Conservation (phyloP, 495 filamentous ascomycete genomes). For the Sordaria brevicollis region DNA sequence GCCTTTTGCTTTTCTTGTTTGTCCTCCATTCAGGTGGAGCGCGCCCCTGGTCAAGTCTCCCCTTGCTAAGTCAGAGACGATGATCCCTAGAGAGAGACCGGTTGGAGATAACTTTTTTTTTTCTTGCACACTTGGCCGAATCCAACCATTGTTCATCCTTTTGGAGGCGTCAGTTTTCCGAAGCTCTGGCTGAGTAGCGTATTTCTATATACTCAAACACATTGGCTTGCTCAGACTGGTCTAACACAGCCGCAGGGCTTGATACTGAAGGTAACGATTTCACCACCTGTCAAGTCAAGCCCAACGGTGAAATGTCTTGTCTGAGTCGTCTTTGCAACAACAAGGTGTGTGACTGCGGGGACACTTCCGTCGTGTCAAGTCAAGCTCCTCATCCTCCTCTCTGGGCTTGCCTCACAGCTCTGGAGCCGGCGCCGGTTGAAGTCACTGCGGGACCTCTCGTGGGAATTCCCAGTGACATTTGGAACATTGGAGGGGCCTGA, state of each 20-base stretch:
- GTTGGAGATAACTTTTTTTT: background rate
- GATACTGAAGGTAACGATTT: too few species aligned
- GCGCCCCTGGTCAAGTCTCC: background rate
- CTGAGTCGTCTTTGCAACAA: background rate
- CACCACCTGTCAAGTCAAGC: background rate
- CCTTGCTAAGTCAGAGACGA: background rate
- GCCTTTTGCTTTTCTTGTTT: background rate
- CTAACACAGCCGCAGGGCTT: background rate
- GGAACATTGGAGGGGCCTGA: background rate
- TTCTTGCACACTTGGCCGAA: background rate
- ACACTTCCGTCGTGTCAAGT: background rate
- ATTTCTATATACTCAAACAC: too few species aligned
- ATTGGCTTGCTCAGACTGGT: background rate
- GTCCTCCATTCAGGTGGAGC: background rate
- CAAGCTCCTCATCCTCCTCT: background rate
- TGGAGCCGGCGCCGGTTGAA: background rate
- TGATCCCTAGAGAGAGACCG: background rate
- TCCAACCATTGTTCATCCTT: background rate
- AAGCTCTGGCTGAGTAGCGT: too few species aligned
- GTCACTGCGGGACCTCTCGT: background rate
- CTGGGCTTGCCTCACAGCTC: background rate
- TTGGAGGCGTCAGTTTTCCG: background rate
- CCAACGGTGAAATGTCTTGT: too few species aligned
- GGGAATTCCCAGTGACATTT: background rate
- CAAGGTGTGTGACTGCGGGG: background rate